Conservation (phyloP, 257 asterid species). For the Solanum paucissectum region DNA sequence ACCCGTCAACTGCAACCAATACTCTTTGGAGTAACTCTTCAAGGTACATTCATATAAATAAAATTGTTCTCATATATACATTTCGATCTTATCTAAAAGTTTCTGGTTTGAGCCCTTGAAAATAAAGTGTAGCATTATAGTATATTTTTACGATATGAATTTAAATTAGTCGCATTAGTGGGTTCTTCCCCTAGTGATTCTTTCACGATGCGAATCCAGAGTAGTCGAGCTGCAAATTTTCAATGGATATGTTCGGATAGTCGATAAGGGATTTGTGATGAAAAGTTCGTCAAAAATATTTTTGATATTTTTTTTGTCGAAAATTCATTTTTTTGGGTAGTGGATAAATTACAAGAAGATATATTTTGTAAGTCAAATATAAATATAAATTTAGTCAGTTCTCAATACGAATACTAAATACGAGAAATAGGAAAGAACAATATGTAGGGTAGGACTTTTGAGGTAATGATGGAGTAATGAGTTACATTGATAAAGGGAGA, state of each 20-base stretch:
- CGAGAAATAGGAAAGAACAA: too few relatives aligned
- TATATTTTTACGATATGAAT: background rate
- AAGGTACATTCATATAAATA: conserved; percentile 28
- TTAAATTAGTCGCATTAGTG: background rate
- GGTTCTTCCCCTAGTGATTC: background rate
- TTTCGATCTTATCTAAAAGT: background rate
- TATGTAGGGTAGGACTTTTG: background rate
- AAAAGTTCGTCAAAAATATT: too few relatives aligned
- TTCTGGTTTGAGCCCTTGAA: background rate
- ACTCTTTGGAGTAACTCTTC: conserved; percentile 92
- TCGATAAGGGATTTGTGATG: background rate
- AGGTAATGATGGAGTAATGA: conserved; percentile 11
- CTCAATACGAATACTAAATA: rapidly evolving
- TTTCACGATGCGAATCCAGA: background rate
- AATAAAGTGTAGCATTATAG: background rate
- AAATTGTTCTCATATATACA: background rate
- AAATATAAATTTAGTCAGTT: background rate
- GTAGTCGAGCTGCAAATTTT: background rate
- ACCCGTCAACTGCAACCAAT: conserved; percentile 31
- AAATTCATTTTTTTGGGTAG: too few relatives aligned
- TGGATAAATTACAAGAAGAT: too few relatives aligned
- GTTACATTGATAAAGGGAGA: background rate
- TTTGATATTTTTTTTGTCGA: too few relatives aligned
- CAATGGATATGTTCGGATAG: background rate
- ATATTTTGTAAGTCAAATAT: too few relatives aligned